Evolutionary conservation across 2,329 filamentous ascomycete species (phyloP).

Genomic region (Biscogniauxia marginata): DNA sequence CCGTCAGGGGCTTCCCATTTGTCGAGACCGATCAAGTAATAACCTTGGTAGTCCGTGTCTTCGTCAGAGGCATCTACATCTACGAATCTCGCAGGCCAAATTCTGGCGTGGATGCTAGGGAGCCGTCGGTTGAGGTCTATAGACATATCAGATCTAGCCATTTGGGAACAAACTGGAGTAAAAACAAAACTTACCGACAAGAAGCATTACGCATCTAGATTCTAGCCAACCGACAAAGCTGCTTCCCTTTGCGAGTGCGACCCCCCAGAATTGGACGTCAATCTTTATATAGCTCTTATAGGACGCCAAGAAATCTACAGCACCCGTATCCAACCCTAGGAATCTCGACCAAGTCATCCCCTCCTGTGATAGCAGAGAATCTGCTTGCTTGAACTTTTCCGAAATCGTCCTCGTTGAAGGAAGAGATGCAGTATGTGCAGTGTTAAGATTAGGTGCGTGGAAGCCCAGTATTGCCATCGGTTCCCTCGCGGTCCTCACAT

Average conservation of each 20-base stretch:
- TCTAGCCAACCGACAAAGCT: slow-evolving; percentile 63
- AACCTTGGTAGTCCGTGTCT: slow-evolving; percentile 53
- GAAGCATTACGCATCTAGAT: slow-evolving; percentile 55
- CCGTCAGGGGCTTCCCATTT: slow-evolving; percentile 26
- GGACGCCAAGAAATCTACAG: slow-evolving; percentile 47
- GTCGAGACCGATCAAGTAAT: slow-evolving; percentile 60
- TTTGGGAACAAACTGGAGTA: slow-evolving; percentile 7
- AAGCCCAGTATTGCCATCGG: slow-evolving; percentile 63
- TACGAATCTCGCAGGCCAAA: slow-evolving; percentile 63
- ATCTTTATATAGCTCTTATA: slow-evolving; percentile 59
- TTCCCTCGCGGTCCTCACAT: slow-evolving; percentile 56
- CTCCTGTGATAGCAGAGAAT: slow-evolving; percentile 36
- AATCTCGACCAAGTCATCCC: slow-evolving; percentile 44
- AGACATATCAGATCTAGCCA: slow-evolving; percentile 6
- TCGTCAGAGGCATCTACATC: slow-evolving; percentile 29
- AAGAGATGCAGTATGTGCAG: slow-evolving; percentile 51
- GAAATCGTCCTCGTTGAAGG: slow-evolving; percentile 52
- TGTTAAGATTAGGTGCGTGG: slow-evolving; percentile 60
- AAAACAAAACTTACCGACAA: slow-evolving; percentile 51
- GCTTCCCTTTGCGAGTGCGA: slow-evolving; percentile 52
- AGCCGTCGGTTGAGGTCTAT: slow-evolving; percentile 55
- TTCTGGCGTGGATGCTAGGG: slow-evolving; percentile 50
- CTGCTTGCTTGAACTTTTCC: slow-evolving; percentile 50
- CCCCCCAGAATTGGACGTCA: slow-evolving; percentile 65
- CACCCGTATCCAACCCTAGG: slow-evolving; percentile 33